phyloP scores from a whole-genome alignment of 169 alveolate species.

The Plasmodium chabaudi region DNA sequence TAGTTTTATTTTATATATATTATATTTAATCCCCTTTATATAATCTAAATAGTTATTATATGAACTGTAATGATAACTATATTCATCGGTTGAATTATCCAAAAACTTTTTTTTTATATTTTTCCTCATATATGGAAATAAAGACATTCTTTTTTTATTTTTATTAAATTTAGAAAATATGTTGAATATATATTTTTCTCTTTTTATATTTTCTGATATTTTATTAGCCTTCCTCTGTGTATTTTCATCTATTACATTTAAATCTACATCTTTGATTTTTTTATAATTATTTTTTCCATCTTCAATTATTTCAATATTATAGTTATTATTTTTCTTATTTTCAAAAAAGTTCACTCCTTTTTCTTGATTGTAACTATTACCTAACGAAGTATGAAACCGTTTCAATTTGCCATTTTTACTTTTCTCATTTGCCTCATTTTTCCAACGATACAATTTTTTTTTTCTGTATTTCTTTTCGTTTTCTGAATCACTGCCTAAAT shows the following conservation, averaged over 20 bases:
- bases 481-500: not conserved
- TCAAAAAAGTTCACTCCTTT: not conserved
- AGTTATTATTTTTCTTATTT: not conserved
- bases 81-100: not conserved
- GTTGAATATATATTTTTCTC: conserved; percentile 1
- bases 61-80: conserved; percentile 28
- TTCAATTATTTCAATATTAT: not conserved
- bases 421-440: conserved; percentile 3
- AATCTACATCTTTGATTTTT: too few relatives aligned
- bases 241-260: too few relatives aligned
- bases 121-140: conserved; percentile 1
- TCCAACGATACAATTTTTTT: not conserved
- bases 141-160: conserved; percentile 6
- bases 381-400: not conserved
- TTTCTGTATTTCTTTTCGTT: not conserved
- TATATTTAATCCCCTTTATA: conserved; percentile 68
- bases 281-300: not conserved
- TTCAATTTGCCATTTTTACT: not conserved
- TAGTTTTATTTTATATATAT: conserved; percentile 60
- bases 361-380: not conserved
- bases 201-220: not conserved
- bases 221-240: not conserved
- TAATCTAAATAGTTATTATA: conserved; percentile 67
- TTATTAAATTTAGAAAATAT: not conserved
- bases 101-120: conserved; percentile 2